Percentiles rank a stretch among this genome's conserved stretches.
These are phyloP conservation scores for Microcyclosporella mali DNA, from an alignment of 2,329 filamentous ascomycete species.

Conservation along the genomic window DNA sequence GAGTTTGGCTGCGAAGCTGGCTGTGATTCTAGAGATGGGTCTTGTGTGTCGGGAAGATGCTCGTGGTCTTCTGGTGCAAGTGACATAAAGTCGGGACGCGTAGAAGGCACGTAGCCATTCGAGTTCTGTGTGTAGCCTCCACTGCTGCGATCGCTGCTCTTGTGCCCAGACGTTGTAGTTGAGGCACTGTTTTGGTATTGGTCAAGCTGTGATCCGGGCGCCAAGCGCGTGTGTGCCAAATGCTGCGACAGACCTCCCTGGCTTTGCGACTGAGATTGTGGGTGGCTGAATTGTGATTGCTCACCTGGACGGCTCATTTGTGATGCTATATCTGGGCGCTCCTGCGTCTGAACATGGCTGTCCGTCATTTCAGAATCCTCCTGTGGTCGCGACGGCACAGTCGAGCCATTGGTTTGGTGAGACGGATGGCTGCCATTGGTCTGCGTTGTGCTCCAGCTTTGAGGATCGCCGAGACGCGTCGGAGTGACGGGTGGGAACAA, in stretches of 20 bases:
- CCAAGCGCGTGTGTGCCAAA: background rate
- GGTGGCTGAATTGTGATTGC: constrained; percentile 29
- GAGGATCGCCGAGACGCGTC: constrained; percentile 55
- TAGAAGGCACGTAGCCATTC: constrained; percentile 50
- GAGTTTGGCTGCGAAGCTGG: constrained; percentile 24
- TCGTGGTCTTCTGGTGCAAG: constrained; percentile 49
- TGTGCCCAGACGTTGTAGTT: constrained; percentile 76
- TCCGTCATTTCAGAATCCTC: constrained; percentile 43
- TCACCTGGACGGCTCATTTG: too few species aligned
- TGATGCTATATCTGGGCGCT: too few species aligned
- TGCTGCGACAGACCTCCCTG: background rate
- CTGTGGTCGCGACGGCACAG: constrained; percentile 32
- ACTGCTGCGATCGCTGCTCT: constrained; percentile 56
- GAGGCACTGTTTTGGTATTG: constrained; percentile 81
- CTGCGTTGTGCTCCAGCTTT: constrained; percentile 46
- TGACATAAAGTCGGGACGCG: constrained; percentile 51
- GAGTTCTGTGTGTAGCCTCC: constrained; percentile 67
- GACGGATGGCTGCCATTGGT: constrained; percentile 30
- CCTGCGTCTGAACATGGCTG: constrained; percentile 31
- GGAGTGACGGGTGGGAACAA: constrained; percentile 41
- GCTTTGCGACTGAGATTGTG: constrained; percentile 34
- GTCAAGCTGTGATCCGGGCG: constrained; percentile 43
- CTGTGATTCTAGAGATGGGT: constrained; percentile 29
- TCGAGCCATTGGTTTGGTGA: constrained; percentile 38
- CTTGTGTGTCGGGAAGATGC: constrained; percentile 59